Percentiles rank a stretch among this genome's conserved stretches.
These are phyloP conservation scores for Penicillium diatomitis DNA, from an alignment of 495 filamentous ascomycete genomes.

Conservation along the genomic window DNA sequence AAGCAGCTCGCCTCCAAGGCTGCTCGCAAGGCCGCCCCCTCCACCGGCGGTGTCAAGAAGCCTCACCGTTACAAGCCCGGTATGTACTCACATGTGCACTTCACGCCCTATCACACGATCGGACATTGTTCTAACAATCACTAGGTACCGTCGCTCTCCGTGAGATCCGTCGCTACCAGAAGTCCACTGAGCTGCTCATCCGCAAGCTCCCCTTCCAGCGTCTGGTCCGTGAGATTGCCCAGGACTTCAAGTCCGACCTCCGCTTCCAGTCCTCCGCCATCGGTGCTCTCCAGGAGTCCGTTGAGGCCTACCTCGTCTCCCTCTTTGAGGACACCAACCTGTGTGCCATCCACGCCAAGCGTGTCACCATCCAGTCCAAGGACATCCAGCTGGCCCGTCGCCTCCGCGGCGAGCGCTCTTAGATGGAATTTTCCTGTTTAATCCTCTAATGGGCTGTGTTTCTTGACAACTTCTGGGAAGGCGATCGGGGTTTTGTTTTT, in stretches of 20 bases:
- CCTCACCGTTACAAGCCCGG: conserved; percentile 99
- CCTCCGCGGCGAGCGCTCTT: conserved; percentile 91
- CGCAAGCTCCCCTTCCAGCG: conserved; percentile 99
- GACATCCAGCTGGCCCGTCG: conserved; percentile 96
- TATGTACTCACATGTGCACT: conserved; percentile 29
- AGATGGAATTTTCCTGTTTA: conserved; percentile 19
- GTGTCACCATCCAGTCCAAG: conserved; percentile 92
- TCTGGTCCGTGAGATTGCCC: conserved; percentile 98
- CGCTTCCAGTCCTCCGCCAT: conserved; percentile 99
- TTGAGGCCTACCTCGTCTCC: conserved; percentile 99
- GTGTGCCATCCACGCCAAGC: conserved; percentile 99
- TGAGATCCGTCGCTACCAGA: conserved; percentile 99
- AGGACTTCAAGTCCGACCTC: conserved; percentile 99
- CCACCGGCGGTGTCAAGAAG: conserved; percentile 97
- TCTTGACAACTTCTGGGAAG: conserved; percentile 34
- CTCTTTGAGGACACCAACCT: conserved; percentile 99
- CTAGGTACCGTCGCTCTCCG: conserved; percentile 97
- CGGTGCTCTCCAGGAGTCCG: conserved; percentile 99
- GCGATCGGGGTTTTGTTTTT: conserved; percentile 41
- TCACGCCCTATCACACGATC: background rate
- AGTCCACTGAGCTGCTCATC: conserved; percentile 99
- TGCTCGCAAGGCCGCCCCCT: conserved; percentile 67
- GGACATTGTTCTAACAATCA: conserved; percentile 22
- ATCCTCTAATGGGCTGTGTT: conserved; percentile 19
- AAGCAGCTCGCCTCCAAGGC: conserved; percentile 93